Evolutionary conservation across 176 grass and related monocot species (phyloP).

Genomic region (Ampelocalamus luodianensis): DNA sequence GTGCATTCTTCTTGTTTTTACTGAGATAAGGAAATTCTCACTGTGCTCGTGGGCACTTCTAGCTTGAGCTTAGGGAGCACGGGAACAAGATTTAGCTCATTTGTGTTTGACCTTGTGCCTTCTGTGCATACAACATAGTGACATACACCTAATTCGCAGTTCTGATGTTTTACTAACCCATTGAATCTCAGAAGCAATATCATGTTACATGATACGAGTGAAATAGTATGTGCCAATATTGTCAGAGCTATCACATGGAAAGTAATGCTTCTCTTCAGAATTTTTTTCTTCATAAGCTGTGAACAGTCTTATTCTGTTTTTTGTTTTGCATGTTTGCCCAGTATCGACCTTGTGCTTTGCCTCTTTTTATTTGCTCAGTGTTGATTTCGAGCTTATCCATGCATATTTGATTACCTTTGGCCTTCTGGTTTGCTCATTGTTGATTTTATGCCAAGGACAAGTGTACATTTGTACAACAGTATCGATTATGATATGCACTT

Average conservation of each 20-base stretch:
- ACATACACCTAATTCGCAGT: not conserved
- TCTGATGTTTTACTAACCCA: constrained; percentile 2
- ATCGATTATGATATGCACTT: not conserved
- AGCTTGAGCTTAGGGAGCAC: constrained; percentile 22
- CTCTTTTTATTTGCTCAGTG: not conserved
- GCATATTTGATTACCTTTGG: not conserved
- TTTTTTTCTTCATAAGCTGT: not conserved
- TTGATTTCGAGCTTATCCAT: not conserved
- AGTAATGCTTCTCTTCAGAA: constrained; percentile 12
- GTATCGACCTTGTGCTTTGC: not conserved
- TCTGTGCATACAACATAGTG: constrained; percentile 31
- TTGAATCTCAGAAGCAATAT: not conserved
- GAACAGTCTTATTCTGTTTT: not conserved
- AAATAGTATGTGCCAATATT: not conserved
- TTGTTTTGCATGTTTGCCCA: constrained; percentile 23
- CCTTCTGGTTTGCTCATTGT: not conserved
- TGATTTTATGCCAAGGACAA: constrained; percentile 6
- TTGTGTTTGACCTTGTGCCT: constrained; percentile 30
- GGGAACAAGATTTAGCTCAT: not conserved
- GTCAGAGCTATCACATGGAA: not conserved
- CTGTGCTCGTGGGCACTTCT: not conserved
- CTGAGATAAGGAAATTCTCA: constrained; percentile 35
- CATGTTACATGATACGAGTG: not conserved
- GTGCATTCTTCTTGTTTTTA: constrained; percentile 29
- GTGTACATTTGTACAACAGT: not conserved